Base-by-base conservation (phyloP, 2,329 filamentous ascomycete genomes). In the Chrysoporthe deuterocubensis region DNA sequence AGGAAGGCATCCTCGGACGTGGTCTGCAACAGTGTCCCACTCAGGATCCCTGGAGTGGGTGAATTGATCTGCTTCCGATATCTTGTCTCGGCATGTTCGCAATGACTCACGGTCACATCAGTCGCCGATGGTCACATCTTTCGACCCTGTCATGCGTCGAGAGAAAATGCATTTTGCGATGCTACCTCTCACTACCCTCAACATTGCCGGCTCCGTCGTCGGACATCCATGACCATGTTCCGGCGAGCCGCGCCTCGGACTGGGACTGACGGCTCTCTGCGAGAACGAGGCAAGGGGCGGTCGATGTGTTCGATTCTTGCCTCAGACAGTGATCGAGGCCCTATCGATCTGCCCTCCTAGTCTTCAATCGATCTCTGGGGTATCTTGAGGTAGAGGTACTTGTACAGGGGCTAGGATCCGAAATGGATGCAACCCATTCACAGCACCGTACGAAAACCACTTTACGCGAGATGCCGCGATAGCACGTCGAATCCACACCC, bases 381-480 rank as follows among this genome's bases (percentile, higher is more conserved):
- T 5, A 34, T 42, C 56, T 40, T 18, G n/a, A 60, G 42, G 57
- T 64, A 26, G 37, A 56, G 14, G 52, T 64, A 43, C 42, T 14
- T 43, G 44, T 21, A 44, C 62, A 67, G 61, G 68, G 68, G 65
- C 40, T 40, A 62, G 67, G 64, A 48, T 57, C 40, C 32, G 46
- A 52, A 44, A 67, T 48, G 57, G 54, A 57, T 67, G 60, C 69
- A 69, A 67, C 69, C 52, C 13, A 50, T 60, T 62, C 63, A 50
- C 11, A 14, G 16, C 21, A 7, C 62, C 43, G 64, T 64, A 65
- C 60, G 61, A 67, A 71, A 73, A 74, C 71, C 74, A 76, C 75
- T 76, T 74, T 75, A 76, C 75, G 71, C 75, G 74, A 73, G 68
- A 71, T 71, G 71, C 71, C 72, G 71, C 73, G 70, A 68, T 67